Base-by-base conservation (phyloP, 1,284 basidiomycete species). In the Pseudozyma thailandica region DNA sequence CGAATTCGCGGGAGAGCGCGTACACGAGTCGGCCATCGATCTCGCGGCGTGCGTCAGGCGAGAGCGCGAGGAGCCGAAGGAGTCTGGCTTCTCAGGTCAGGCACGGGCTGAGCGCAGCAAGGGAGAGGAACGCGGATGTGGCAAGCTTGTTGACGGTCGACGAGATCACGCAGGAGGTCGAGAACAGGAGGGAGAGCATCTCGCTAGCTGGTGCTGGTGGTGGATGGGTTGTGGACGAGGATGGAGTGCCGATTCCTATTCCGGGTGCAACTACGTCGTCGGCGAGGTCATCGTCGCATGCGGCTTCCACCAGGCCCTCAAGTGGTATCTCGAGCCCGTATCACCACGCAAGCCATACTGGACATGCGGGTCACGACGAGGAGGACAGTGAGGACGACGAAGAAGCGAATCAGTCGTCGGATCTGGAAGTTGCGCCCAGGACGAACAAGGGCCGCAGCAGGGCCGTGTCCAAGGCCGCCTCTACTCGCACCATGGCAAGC, bases 131-230 rank as follows among this genome's bases (percentile, higher is more conserved):
- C 2, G 61, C 56, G 15, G 94, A 98, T 78, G 91, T 91, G 1
- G 92, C 92, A 5, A 94, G 92, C 79, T 84, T 98, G 74, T 87
- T 98, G 80, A 98, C 95, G 0, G 92, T 98, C 15, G 95, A 98
- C 79, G 93, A 98, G 84, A 96, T 98, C 75, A 98, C 95, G 0
- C 94, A 93, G 6, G 92, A 95, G 78, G 92, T 98, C 1, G 95
- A 98, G 85, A 92, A 90, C 77, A 86, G 94, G 16, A 85, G 89
- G 18, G 85, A 85, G 44, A 88, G 86, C 75, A 84, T 85, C 57
- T 61, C 51, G 26, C 42, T 61, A 9, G 44, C 73, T n/a, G 63
- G 58, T n/a, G 64, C 60, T 7, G 50, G 48, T 16, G 58, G 51
- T 18, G 56, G 60, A 6, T 75, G 75, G 58, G 73, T 80, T 12